phyloP scores from a whole-genome alignment of 129 eudicot species.

The Artemisia tridentata region DNA sequence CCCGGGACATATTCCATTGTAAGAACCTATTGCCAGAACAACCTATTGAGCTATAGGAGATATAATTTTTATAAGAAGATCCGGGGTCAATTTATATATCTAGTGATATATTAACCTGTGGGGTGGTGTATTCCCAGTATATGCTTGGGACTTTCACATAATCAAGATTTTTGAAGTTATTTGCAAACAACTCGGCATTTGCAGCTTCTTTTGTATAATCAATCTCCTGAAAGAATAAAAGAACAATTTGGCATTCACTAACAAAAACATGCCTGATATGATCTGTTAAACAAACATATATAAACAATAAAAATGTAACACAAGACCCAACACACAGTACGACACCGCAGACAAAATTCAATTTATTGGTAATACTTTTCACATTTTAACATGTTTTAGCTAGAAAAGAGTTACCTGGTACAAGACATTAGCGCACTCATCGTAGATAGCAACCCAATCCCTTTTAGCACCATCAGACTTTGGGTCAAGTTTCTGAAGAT shows the following conservation, averaged over 20 bases:
- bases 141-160: constrained; percentile 91
- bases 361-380: neutral
- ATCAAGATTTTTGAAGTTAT: constrained; percentile 72
- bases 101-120: constrained; percentile 63
- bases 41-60: constrained; percentile 21
- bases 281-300: neutral
- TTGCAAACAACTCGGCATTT: constrained; percentile 85
- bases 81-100: neutral
- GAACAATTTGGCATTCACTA: constrained; percentile 10
- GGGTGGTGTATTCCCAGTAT: constrained; percentile 94
- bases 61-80: neutral
- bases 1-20: constrained; percentile 99
- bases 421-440: constrained; percentile 95
- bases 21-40: constrained; percentile 48
- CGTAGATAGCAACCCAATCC: constrained; percentile 99
- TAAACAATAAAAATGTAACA: neutral
- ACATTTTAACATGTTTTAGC: neutral
- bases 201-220: constrained; percentile 98
- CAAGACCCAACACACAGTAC: neutral
- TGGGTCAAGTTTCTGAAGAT: constrained; percentile 96
- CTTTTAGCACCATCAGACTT: constrained; percentile 99
- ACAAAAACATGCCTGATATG: neutral
- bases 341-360: neutral
- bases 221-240: constrained; percentile 58
- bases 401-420: constrained; percentile 62